Evolutionary conservation across 306 rosid species (phyloP), one percentile per base, ranked within the genome.

Genomic region (Nissolia schottii): DNA sequence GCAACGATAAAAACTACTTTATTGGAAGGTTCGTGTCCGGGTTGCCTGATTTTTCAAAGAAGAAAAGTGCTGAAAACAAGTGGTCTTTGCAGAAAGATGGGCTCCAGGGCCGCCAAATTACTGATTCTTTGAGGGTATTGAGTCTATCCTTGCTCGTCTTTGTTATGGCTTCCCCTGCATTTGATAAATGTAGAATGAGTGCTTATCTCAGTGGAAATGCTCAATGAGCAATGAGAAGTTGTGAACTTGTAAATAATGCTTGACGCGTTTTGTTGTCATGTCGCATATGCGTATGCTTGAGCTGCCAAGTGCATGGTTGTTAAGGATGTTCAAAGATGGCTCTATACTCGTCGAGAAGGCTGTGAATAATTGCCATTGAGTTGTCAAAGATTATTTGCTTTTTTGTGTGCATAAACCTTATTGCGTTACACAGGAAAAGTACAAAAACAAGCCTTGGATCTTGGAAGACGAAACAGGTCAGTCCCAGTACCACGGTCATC

Each of bases 401-500:
- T 31, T 51, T 60, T 29, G n/a, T 2, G 64, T 43, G 77, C 25
- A 12, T 54, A 58, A 50, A 55, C 82, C 27, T 58, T 72, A 19
- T 74, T 82, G 64, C 24, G 11, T 77, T 24, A 28, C 31, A 19
- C 57, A 94, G 99, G 99, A 94, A 68, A 94, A 89, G 85, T 89
- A 83, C 87, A 94, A 87, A 89, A 94, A 91, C 77, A 94, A 78
- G 81, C 97, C 99, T 25, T 94, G 99, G 99, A 82, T 87, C 25
- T 85, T 94, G 92, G 99, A 94, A 85, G 99, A 94, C 28, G 99
- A 94, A 85, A 87, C 95, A 2, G 99, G 97, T 27, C 97, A 88
- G 70, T 85, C 69, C 63, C 99, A 91, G 82, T 91, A 38, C 80
- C 94, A 89, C 46, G 99, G 97, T 78, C 95, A 87, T n/a, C 90